These are phyloP conservation scores for Thalia dealbata DNA, from an alignment of 176 grass and related monocot genomes.

Conservation along the genomic window DNA sequence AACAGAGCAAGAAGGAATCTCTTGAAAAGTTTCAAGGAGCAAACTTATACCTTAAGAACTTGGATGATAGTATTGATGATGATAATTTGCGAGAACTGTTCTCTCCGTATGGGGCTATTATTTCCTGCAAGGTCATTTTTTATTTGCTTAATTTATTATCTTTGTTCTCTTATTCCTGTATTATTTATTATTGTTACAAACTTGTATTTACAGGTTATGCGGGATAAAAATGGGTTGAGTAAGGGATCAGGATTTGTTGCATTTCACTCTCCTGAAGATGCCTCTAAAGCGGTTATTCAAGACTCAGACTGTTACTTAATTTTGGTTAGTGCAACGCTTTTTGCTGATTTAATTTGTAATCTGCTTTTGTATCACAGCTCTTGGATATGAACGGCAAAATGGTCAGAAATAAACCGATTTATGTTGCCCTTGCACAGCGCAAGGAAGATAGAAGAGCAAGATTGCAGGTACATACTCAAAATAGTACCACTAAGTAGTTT, in stretches of 20 bases:
- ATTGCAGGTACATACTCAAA: constrained; percentile 35
- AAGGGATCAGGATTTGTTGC: constrained; percentile 90
- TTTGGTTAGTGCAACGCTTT: neutral
- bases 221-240: constrained; percentile 67
- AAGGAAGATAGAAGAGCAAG: constrained; percentile 90
- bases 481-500: neutral
- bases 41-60: constrained; percentile 92
- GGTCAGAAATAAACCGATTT: constrained; percentile 75
- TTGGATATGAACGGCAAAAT: constrained; percentile 78
- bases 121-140: constrained; percentile 72
- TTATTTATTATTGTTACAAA: constrained; percentile 9
- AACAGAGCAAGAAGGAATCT: constrained; percentile 60
- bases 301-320: neutral
- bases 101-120: constrained; percentile 60
- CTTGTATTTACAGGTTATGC: constrained; percentile 55
- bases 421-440: constrained; percentile 76
- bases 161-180: neutral
- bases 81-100: constrained; percentile 68
- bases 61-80: constrained; percentile 77
- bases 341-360: neutral
- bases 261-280: constrained; percentile 69
- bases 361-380: constrained; percentile 24
- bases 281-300: constrained; percentile 63
- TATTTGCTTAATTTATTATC: neutral
- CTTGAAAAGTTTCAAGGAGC: constrained; percentile 64